Evolutionary conservation across 768 basidiomycete species (phyloP).

Genomic region (Bullera alba): DNA sequence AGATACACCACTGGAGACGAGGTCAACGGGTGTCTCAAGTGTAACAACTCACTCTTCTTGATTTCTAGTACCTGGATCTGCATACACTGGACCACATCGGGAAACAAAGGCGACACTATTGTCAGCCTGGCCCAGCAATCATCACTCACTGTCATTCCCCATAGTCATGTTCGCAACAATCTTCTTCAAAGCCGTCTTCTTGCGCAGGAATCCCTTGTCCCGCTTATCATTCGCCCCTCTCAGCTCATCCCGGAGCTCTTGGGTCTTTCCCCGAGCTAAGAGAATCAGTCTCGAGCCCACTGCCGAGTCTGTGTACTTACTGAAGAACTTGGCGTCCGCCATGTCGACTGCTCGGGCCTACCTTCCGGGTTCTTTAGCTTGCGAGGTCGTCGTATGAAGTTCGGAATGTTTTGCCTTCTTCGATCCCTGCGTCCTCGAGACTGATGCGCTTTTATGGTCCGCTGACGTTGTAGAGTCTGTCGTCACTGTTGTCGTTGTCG

Average conservation of each 20-base stretch:
- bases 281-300: background rate
- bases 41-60: constrained; percentile 77
- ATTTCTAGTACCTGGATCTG: constrained; percentile 93
- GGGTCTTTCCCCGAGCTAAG: constrained; percentile 45
- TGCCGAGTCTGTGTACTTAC: constrained; percentile 11
- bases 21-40: background rate
- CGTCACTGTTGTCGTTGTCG: too few relatives aligned
- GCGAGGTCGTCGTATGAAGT: too few relatives aligned
- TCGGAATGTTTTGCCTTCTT: too few relatives aligned
- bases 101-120: constrained; percentile 85
- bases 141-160: constrained; percentile 87
- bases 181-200: constrained; percentile 92
- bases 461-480: too few relatives aligned
- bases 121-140: background rate
- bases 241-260: constrained; percentile 84
- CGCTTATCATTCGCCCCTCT: constrained; percentile 78
- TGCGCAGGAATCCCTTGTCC: constrained; percentile 91
- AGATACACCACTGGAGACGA: constrained; percentile 82
- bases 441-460: too few relatives aligned
- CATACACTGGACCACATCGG: constrained; percentile 90
- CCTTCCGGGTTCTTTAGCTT: too few relatives aligned
- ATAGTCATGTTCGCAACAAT: constrained; percentile 99
- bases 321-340: constrained; percentile 48
- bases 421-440: too few relatives aligned
- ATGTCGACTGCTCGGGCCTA: constrained; percentile 16